These are phyloP conservation scores for Barnettozyma siamensis DNA, from an alignment of 805 yeast genomes.

Conservation along the genomic window DNA sequence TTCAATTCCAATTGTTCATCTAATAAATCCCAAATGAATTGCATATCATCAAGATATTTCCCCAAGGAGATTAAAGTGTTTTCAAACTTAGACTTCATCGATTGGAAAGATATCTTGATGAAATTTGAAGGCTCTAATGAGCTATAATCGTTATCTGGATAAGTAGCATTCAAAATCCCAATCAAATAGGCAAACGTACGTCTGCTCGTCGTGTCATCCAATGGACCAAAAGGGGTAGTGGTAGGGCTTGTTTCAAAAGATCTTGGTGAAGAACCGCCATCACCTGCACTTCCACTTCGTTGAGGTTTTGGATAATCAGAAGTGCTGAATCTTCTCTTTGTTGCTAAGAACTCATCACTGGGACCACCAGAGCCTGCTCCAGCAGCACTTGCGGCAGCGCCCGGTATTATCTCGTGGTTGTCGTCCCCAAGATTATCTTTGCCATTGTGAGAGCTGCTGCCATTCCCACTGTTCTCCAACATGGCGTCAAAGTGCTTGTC, in stretches of 20 bases:
- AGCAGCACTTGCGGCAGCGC: neutral
- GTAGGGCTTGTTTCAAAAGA: conserved; percentile 26
- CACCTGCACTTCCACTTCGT: neutral
- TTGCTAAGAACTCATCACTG: conserved; percentile 32
- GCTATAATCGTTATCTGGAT: conserved; percentile 94
- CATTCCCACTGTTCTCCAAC: conserved; percentile 26
- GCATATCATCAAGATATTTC: conserved; percentile 40
- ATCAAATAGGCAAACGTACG: conserved; percentile 87
- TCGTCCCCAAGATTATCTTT: conserved; percentile 9
- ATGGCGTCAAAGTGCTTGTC: conserved; percentile 69
- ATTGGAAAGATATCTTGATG: conserved; percentile 41
- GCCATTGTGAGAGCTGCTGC: too few relatives aligned
- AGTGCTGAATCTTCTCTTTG: conserved; percentile 34
- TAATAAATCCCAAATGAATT: conserved; percentile 82
- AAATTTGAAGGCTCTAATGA: conserved; percentile 77
- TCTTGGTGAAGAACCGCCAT: conserved; percentile 8
- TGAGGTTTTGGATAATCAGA: conserved; percentile 7
- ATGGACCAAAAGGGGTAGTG: conserved; percentile 81
- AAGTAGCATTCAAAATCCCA: conserved; percentile 84
- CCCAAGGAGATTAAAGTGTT: conserved; percentile 69
- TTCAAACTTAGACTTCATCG: conserved; percentile 62
- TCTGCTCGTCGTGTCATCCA: conserved; percentile 78
- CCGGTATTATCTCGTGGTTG: neutral
- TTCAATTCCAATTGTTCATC: conserved; percentile 68
- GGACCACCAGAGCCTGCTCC: conserved; percentile 9